These are phyloP conservation scores for Boletellus ananas DNA, from an alignment of 768 basidiomycete genomes.

Conservation along the genomic window DNA sequence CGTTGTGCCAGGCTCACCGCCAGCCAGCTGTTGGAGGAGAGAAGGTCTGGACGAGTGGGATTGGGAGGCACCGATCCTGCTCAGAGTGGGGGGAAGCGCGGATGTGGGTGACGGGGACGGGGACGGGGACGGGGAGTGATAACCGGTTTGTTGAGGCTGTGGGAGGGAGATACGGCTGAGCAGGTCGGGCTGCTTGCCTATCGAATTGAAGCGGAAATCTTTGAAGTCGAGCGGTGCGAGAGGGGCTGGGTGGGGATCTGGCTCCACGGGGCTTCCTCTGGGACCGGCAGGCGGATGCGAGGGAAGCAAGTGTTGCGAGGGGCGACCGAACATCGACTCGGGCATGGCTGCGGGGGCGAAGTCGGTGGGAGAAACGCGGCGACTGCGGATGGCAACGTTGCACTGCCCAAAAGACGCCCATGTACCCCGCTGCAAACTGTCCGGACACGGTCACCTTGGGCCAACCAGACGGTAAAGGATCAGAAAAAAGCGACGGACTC, in stretches of 20 bases:
- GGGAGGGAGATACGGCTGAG: conserved; percentile 47
- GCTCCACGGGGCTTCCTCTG: background rate
- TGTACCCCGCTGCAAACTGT: background rate
- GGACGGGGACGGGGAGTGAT: conserved; percentile 28
- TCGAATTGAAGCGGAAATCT: conserved; percentile 47
- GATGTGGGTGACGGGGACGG: conserved; percentile 22
- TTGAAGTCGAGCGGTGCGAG: conserved; percentile 28
- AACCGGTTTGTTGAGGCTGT: conserved; percentile 21
- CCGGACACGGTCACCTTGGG: conserved; percentile 12
- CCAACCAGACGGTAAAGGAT: background rate
- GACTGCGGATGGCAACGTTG: conserved; percentile 8
- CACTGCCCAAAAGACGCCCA: conserved; percentile 5
- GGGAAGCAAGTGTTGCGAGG: conserved; percentile 24
- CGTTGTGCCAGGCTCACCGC: background rate
- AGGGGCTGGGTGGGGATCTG: conserved; percentile 11
- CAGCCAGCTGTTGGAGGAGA: conserved; percentile 21
- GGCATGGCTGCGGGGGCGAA: conserved; percentile 17
- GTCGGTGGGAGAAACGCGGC: conserved; percentile 12
- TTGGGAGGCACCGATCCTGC: background rate
- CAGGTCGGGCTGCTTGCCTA: conserved; percentile 52
- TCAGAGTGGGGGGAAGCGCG: conserved; percentile 1
- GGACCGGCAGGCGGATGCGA: background rate
- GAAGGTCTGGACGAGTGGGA: conserved; percentile 17
- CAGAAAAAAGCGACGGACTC: background rate
- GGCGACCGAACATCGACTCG: conserved; percentile 29